Evolutionary conservation across 2,329 filamentous ascomycete species (phyloP), one percentile per base, ranked within the genome.

Genomic region (Penicillium sp.): DNA sequence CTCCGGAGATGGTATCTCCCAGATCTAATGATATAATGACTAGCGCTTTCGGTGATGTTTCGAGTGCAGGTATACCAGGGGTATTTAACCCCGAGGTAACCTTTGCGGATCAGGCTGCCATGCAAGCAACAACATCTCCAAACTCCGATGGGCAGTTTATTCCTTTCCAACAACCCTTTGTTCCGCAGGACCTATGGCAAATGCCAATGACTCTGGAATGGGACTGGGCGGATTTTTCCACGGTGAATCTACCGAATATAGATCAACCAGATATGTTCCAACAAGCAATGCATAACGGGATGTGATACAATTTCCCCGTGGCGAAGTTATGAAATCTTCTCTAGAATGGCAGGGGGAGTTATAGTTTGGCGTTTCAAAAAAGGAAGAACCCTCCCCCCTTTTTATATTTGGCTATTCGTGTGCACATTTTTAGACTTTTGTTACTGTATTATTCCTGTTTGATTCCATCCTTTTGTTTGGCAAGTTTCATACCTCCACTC

Each of bases 201-300:
- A 87, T 97, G 83, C 92, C 93, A 1, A 96, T 96, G 87, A 95
- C 90, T 2, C 81, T 97, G 21, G 93, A 97, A 69, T 97, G 92
- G 91, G 91, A 88, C 62, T 89, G 86, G 86, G 83, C 76, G 3
- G 76, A 79, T 56, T 72, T 76, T 67, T 72, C 72, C 14, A 66
- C 45, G 21, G 45, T 66, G 18, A 71, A 68, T 55, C 69, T 73
- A 43, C 70, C 71, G 20, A 62, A 65, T 9, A 72, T 74, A 50
- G 71, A 70, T 42, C 54, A 60, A 33, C 60, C 61, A 20, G 61
- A 60, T 52, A 61, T 62, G 35, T 57, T 61, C 30, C 61, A 63
- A 46, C 63, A 62, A 7, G 63, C 63, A 33, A 63, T 62, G 26
- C 64, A 62, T 20, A 62, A 59, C 57, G 63, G 60, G 40, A 61